Evolutionary conservation across 495 filamentous ascomycete species (phyloP).

Genomic region (Coniosporium apollinis): DNA sequence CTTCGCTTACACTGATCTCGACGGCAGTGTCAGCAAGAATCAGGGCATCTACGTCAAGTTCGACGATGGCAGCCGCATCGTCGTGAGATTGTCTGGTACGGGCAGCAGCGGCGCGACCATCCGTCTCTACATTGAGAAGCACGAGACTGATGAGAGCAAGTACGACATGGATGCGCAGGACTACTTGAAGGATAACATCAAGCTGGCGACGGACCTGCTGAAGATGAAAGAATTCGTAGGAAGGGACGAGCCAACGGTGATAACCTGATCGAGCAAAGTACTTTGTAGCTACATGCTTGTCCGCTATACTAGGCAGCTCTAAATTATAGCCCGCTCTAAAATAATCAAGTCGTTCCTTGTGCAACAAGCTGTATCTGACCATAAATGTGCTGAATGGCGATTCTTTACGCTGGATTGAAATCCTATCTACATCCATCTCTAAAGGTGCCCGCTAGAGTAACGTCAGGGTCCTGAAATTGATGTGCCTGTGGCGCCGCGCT

Average conservation of each 20-base stretch:
- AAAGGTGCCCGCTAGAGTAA: too few relatives aligned
- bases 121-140: conserved; percentile 89
- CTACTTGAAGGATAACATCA: conserved; percentile 81
- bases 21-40: conserved; percentile 87
- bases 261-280: conserved; percentile 58
- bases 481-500: too few relatives aligned
- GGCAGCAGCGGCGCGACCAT: conserved; percentile 92
- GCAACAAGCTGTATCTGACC: too few relatives aligned
- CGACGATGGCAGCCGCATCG: conserved; percentile 83
- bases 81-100: conserved; percentile 86
- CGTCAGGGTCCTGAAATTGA: too few relatives aligned
- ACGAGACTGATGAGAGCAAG: conserved; percentile 56
- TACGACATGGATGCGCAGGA: conserved; percentile 71
- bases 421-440: too few relatives aligned
- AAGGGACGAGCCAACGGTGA: conserved; percentile 82
- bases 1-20: conserved; percentile 93
- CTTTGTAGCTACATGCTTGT: too few relatives aligned
- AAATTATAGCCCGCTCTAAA: too few relatives aligned
- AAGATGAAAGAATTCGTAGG: conserved; percentile 83
- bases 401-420: too few relatives aligned
- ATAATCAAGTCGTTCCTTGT: too few relatives aligned
- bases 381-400: too few relatives aligned
- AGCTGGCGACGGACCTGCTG: conserved; percentile 64
- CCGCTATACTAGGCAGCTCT: too few relatives aligned
- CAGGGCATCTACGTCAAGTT: conserved; percentile 93